Conservation (phyloP, 2,329 filamentous ascomycete species). For the Akanthomyces dipterigenus region DNA sequence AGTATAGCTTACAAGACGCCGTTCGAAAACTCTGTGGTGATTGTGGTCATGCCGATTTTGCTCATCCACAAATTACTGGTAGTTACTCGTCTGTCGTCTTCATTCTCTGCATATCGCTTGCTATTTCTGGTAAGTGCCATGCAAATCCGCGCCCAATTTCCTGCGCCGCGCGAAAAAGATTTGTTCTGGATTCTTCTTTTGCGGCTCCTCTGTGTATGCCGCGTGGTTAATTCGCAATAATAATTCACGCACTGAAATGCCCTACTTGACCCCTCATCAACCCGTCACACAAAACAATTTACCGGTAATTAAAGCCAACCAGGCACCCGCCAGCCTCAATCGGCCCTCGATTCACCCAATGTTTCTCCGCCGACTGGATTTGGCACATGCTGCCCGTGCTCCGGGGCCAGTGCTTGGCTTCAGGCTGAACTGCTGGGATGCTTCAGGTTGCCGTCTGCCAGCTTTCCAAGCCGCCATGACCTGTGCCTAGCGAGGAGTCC, state of each 20-base stretch:
- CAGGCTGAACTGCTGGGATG: constrained; percentile 3
- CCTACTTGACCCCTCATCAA: background rate
- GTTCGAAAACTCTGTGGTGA: background rate
- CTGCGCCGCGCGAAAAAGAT: background rate
- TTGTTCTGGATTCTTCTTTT: background rate
- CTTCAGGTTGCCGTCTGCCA: constrained; percentile 5
- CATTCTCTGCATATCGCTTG: background rate
- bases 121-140: background rate
- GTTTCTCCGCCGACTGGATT: background rate
- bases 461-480: background rate
- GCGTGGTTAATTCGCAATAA: background rate
- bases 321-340: background rate
- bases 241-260: background rate
- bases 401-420: background rate
- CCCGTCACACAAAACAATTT: background rate
- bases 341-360: background rate
- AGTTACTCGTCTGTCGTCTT: background rate
- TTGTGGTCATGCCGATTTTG: background rate
- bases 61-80: background rate
- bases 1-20: background rate
- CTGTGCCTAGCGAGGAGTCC: background rate
- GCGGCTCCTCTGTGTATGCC: background rate
- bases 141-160: background rate
- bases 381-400: background rate
- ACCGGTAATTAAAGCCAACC: background rate